Base-by-base conservation (phyloP, 805 yeast species). In the Jamesozyma hellenica region DNA sequence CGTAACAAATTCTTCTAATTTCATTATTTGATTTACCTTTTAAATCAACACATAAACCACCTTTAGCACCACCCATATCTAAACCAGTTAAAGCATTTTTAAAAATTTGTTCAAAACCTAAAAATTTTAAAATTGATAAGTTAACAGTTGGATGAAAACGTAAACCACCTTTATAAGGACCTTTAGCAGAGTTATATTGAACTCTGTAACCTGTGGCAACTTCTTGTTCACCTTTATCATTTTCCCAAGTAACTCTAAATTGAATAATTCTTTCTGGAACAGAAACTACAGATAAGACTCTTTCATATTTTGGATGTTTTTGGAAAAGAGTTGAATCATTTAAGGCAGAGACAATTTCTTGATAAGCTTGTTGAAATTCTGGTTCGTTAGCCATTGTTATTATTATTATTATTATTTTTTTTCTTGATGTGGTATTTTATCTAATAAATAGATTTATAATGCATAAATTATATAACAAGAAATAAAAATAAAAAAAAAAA, bases 21-120 rank as follows among this genome's bases (percentile, higher is more conserved):
- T 90, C 98, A 56, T 70, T 66, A 67, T 88, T 92, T 45, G 94
- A 75, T 68, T 80, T 82, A 62, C 90, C 95, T 77, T 90, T 90
- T 58, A 96, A 95, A 71, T 88, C 87, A 70, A 90, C 92, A 70
- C 90, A 96, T 45, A 95, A 74, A 66, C 98, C 98, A 77, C 98
- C 98, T 67, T 90, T 90, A 70, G 95, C 98, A 73, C 98, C 98
- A 65, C 98, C 98, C 82, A 90, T 88, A 77, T 80, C 76, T 56
- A 88, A 76, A 59, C 97, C 97, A 56, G 98, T 90, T 60, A 90
- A 74, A 38, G 98, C 97, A 63, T 90, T 90, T 77, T 90, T 90
- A 78, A 90, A 92, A 66, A 87, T 87, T 72, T 90, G 98, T 74
- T 90, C 98, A 67, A 85, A 90, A 58, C 97, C 98, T 61, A 90